phyloP scores from a whole-genome alignment of 306 rosid genomes.

The Castanopsis chinensis region DNA sequence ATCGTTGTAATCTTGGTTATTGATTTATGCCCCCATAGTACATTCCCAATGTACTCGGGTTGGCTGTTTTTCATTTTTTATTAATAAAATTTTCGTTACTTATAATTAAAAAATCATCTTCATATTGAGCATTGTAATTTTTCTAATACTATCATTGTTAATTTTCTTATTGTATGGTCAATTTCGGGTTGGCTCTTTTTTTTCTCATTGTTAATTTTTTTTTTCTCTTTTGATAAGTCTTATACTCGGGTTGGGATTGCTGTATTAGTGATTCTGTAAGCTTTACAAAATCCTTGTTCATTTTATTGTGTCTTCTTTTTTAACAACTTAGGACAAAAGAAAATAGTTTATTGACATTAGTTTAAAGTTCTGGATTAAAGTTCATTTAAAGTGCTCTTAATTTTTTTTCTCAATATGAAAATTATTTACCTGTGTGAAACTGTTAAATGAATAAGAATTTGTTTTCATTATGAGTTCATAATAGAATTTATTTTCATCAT shows the following conservation, averaged over 20 bases:
- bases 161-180: too few relatives aligned
- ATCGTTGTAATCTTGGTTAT: too few relatives aligned
- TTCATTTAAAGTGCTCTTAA: not conserved
- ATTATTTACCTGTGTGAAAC: not conserved
- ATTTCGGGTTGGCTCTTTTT: too few relatives aligned
- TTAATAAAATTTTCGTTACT: too few relatives aligned
- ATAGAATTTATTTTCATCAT: not conserved
- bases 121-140: not conserved
- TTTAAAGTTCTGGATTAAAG: not conserved
- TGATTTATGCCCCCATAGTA: too few relatives aligned
- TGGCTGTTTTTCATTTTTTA: too few relatives aligned
- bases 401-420: not conserved
- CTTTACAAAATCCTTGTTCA: not conserved
- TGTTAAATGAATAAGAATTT: not conserved
- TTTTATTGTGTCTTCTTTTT: slow-evolving; percentile 7
- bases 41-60: too few relatives aligned
- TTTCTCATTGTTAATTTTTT: not conserved
- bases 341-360: not conserved
- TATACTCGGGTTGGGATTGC: slow-evolving; percentile 62
- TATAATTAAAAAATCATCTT: not conserved
- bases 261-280: slow-evolving; percentile 75
- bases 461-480: not conserved
- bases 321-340: not conserved
- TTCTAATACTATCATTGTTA: not conserved
- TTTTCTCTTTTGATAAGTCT: too few relatives aligned